Evolutionary conservation across 225 moss, liverwort and hornwort genomes (phyloP).

Genomic region (Lunularia cruciata): DNA sequence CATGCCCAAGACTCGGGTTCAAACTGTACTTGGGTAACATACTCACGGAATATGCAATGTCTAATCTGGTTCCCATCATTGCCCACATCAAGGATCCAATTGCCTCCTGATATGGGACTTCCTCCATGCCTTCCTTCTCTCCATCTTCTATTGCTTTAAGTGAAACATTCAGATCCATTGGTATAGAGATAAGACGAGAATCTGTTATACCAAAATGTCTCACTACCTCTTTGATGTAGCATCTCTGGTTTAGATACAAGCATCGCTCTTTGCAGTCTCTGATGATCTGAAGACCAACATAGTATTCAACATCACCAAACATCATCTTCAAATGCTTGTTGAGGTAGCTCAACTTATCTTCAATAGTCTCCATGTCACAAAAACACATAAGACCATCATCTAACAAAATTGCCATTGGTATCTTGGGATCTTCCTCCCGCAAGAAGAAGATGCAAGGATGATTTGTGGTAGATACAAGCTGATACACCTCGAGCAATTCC

Average conservation of each 20-base stretch:
- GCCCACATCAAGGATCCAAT: not conserved
- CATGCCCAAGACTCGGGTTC: not conserved
- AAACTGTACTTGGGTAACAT: slow-evolving; percentile 1
- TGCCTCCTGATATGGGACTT: not conserved
- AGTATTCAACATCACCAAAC: not conserved
- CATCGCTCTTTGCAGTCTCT: not conserved
- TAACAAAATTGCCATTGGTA: slow-evolving; percentile 3
- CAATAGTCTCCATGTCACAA: not conserved
- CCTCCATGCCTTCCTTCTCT: not conserved
- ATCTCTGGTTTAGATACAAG: not conserved
- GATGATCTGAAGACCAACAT: not conserved
- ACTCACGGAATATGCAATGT: not conserved
- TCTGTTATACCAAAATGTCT: not conserved
- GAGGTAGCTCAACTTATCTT: not conserved
- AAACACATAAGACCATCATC: slow-evolving; percentile 15
- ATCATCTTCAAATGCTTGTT: not conserved
- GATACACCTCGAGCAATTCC: not conserved
- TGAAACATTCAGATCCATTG: not conserved
- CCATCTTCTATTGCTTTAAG: not conserved
- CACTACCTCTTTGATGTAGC: not conserved
- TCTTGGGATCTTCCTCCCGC: not conserved
- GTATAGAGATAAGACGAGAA: not conserved
- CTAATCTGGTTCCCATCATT: slow-evolving; percentile 1
- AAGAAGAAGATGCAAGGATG: slow-evolving; percentile 2
- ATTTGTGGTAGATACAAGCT: not conserved